These are phyloP conservation scores for Geosmithia flava DNA, from an alignment of 2,329 filamentous ascomycete species.

Conservation along the genomic window DNA sequence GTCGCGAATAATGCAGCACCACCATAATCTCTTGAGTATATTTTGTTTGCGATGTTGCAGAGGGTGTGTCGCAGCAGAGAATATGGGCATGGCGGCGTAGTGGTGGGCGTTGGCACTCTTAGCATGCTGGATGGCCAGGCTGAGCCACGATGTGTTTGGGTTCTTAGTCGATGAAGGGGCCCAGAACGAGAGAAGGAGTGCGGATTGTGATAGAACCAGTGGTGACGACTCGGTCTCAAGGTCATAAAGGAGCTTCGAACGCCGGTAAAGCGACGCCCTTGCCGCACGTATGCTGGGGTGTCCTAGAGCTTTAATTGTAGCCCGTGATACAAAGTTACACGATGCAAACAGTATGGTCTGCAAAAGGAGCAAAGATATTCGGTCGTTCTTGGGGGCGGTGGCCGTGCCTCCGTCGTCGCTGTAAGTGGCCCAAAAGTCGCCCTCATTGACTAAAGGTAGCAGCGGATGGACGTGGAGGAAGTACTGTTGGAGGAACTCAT, in stretches of 20 bases:
- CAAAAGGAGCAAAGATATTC: constrained; percentile 29
- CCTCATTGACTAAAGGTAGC: constrained; percentile 30
- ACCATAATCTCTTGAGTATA: constrained; percentile 38
- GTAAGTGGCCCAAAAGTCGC: constrained; percentile 16
- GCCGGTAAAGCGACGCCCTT: constrained; percentile 28
- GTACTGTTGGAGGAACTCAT: constrained; percentile 35
- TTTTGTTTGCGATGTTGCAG: constrained; percentile 22
- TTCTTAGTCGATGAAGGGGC: constrained; percentile 20
- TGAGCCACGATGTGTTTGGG: constrained; percentile 35
- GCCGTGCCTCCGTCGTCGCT: constrained; percentile 1
- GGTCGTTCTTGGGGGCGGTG: constrained; percentile 6
- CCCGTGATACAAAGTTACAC: constrained; percentile 27
- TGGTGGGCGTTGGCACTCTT: constrained; percentile 30
- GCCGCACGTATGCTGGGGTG: constrained; percentile 28
- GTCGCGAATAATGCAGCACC: constrained; percentile 41
- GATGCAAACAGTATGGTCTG: constrained; percentile 32
- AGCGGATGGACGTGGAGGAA: constrained; percentile 33
- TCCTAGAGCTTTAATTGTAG: constrained; percentile 25
- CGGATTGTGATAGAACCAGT: constrained; percentile 25
- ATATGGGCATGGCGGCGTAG: constrained; percentile 20
- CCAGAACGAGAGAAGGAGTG: constrained; percentile 30
- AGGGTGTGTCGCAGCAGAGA: constrained; percentile 13
- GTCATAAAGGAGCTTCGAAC: constrained; percentile 26
- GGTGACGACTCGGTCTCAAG: constrained; percentile 30
- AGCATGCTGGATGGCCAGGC: constrained; percentile 35